Percentiles rank a stretch among this genome's conserved stretches.
Evolutionary conservation across 768 basidiomycete species (phyloP).

Genomic region (Lactarius pseudohatsudake): DNA sequence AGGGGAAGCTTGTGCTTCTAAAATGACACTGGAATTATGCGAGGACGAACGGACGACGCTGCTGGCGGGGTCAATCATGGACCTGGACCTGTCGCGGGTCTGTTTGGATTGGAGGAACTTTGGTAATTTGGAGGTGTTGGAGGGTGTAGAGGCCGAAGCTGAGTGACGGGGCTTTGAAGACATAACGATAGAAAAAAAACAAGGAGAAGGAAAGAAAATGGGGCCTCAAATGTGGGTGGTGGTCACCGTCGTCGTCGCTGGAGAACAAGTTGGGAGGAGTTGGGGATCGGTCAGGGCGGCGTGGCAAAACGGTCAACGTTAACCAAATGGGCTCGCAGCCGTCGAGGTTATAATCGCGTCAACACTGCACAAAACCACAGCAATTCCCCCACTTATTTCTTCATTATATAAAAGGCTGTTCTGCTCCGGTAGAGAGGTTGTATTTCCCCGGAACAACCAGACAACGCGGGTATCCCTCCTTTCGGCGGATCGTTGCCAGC

Average conservation of each 20-base stretch:
- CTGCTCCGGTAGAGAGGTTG: conserved; percentile 1
- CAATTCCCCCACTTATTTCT: background rate
- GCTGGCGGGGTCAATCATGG: conserved; percentile 44
- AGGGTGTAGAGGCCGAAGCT: conserved; percentile 44
- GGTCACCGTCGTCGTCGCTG: conserved; percentile 22
- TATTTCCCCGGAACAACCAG: conserved; percentile 6
- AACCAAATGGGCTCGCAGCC: background rate
- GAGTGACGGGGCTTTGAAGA: conserved; percentile 46
- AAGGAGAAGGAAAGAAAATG: background rate
- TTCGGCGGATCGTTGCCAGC: conserved; percentile 21
- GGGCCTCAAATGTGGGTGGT: background rate
- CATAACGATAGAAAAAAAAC: conserved; percentile 37
- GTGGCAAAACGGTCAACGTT: conserved; percentile 14
- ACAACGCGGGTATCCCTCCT: background rate
- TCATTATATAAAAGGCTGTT: background rate
- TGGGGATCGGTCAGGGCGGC: background rate
- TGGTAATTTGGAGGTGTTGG: conserved; percentile 55
- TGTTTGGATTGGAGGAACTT: conserved; percentile 65
- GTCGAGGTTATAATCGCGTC: background rate
- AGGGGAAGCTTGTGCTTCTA: conserved; percentile 24
- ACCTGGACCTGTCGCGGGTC: conserved; percentile 59
- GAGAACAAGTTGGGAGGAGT: conserved; percentile 6
- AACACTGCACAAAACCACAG: background rate
- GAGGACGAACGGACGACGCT: conserved; percentile 46
- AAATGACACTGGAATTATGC: conserved; percentile 38